Percentiles rank a stretch among this genome's conserved stretches.
phyloP scores from a whole-genome alignment of 2,329 filamentous ascomycete genomes.

The Diaporthe citriasiana region DNA sequence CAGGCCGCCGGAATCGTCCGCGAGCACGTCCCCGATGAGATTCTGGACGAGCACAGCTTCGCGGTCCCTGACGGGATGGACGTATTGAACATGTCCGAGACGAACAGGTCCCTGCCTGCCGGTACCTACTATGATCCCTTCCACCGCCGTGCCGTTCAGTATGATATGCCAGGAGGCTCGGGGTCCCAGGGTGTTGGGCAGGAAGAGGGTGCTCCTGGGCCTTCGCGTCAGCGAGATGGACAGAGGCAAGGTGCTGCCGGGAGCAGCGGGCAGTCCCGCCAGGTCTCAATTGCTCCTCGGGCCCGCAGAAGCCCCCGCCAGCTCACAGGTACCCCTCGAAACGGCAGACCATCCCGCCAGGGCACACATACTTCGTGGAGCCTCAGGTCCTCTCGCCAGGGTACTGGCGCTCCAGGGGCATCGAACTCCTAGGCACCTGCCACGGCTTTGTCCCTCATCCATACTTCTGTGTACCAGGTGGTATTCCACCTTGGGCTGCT shows the following conservation, averaged over 20 bases:
- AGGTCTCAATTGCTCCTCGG: background rate
- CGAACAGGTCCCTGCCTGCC: slow-evolving; percentile 45
- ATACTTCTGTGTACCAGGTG: background rate
- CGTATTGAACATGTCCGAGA: slow-evolving; percentile 31
- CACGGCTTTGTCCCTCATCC: background rate
- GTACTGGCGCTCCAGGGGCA: background rate
- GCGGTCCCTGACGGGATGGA: background rate
- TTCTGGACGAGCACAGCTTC: background rate
- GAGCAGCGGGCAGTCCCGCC: background rate
- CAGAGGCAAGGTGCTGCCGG: background rate
- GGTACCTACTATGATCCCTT: slow-evolving; percentile 30
- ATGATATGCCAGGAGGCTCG: background rate
- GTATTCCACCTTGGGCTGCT: background rate
- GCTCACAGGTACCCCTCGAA: too few species aligned
- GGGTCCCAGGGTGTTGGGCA: background rate
- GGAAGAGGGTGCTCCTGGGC: background rate
- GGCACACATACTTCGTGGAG: too few species aligned
- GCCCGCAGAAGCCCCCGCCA: background rate
- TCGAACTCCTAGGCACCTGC: background rate
- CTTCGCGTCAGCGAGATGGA: background rate
- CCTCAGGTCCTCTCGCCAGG: background rate
- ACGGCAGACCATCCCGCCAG: too few species aligned
- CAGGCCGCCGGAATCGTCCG: slow-evolving; percentile 3
- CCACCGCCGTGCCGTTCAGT: background rate
- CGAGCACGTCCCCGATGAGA: background rate